These are phyloP conservation scores for Aspergillus egyptiacus DNA, from an alignment of 495 filamentous ascomycete genomes.

Conservation along the genomic window DNA sequence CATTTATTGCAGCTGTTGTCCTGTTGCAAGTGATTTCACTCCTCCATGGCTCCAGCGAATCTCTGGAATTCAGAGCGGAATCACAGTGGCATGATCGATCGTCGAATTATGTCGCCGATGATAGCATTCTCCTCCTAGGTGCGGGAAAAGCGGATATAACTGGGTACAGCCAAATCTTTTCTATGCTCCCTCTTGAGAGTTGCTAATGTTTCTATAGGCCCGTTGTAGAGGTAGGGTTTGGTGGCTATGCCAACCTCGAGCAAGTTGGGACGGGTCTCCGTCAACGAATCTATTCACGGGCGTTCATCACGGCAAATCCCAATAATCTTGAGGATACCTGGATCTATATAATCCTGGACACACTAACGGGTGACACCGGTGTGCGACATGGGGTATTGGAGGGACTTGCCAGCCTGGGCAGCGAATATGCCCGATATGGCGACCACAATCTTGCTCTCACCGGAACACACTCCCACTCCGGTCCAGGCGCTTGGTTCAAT, in stretches of 20 bases:
- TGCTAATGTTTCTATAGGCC: slow-evolving; percentile 42
- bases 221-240: slow-evolving; percentile 85
- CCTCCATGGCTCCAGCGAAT: slow-evolving; percentile 14
- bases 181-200: not conserved
- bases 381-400: slow-evolving; percentile 79
- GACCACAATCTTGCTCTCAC: slow-evolving; percentile 85
- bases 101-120: slow-evolving; percentile 19
- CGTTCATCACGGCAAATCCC: slow-evolving; percentile 78
- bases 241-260: slow-evolving; percentile 86
- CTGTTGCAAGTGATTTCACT: slow-evolving; percentile 29
- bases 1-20: slow-evolving; percentile 24
- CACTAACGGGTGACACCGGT: slow-evolving; percentile 85
- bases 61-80: slow-evolving; percentile 4
- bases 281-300: slow-evolving; percentile 82
- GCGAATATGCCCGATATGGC: slow-evolving; percentile 66
- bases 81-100: slow-evolving; percentile 17
- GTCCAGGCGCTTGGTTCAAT: slow-evolving; percentile 91
- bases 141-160: slow-evolving; percentile 95
- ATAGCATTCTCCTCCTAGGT: slow-evolving; percentile 69
- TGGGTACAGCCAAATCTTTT: slow-evolving; percentile 46
- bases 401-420: slow-evolving; percentile 59
- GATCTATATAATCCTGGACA: slow-evolving; percentile 84
- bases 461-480: slow-evolving; percentile 90
- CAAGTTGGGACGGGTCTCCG: slow-evolving; percentile 84
- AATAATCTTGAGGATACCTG: slow-evolving; percentile 64